Base-by-base conservation (phyloP, 176 grass and related monocot species). In the Triticum turgidum region DNA sequence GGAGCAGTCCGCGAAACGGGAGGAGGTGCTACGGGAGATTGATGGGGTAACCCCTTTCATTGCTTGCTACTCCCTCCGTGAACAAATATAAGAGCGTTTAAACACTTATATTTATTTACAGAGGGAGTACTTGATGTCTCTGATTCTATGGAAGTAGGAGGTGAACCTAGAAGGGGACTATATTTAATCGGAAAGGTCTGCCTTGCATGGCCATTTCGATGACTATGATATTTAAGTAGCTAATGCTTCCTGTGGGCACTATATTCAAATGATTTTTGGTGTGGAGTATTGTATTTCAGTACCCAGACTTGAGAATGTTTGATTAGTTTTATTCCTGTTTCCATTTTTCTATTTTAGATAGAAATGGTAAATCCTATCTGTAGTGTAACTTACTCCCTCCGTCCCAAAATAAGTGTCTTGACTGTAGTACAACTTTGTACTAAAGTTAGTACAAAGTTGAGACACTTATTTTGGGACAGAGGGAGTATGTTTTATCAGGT, bases 21-120 rank as follows among this genome's bases (percentile, higher is more conserved):
- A 91, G 77, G 88, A 96, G 66, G 90, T 98, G 76, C 80, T 98
- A 5, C 68, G 68, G 74, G 93, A 98, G 89, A 92, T 98, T 78
- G 93, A 87, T 56, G 80, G 15, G 86, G 96, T 96, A 35, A 77
- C 15, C 15, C 25, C 45, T 21, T 87, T 63, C 73, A 5, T 76
- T 4, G 42, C 14, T 25, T 6, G 33, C 54, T 68, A 37, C 9
- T 41, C 39, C 39, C 9, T 41, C 39, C 39, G 9, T 41, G 9
- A 41, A 41, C 39, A 41, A 41, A 41, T 41, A 41, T 41, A 41
- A 41, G 39, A 41, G 39, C 39, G 39, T 41, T 41, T 41, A 41
- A 41, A 41, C 39, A 41, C 39, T 41, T 41, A 41, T 41, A 41
- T 41, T 41, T 41, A 41, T 41, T 41, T 41, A 41, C 39, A 41